Evolutionary conservation across 1,284 basidiomycete species (phyloP).

Genomic region (Ganoderma meredithae): DNA sequence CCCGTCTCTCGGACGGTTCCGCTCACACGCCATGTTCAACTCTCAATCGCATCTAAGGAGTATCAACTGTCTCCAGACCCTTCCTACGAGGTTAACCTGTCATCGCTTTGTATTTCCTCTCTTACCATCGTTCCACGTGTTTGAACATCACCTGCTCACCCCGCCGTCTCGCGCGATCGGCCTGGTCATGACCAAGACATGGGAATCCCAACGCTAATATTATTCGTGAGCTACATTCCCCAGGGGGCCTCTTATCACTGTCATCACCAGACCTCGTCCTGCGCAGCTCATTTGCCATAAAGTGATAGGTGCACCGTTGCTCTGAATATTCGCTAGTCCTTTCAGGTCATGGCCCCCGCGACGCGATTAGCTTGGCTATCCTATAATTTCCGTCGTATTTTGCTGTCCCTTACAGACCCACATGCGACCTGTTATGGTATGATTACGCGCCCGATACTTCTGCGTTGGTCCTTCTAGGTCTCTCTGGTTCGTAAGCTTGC

Average conservation of each 20-base stretch:
- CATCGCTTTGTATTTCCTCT: background rate
- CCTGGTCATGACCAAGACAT: constrained; percentile 9
- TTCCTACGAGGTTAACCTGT: constrained; percentile 5
- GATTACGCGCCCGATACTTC: background rate
- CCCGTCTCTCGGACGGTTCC: constrained; percentile 6
- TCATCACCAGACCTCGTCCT: constrained; percentile 19
- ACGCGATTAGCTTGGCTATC: background rate
- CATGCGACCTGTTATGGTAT: background rate
- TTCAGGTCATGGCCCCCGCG: constrained; percentile 3
- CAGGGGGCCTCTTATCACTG: constrained; percentile 16
- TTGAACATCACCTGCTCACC: background rate
- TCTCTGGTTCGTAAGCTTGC: background rate
- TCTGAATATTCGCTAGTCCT: constrained; percentile 18
- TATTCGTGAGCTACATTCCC: constrained; percentile 8
- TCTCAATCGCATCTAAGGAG: constrained; percentile 3
- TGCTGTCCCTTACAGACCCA: background rate
- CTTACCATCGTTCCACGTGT: background rate
- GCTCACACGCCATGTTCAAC: constrained; percentile 26
- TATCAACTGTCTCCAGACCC: constrained; percentile 4
- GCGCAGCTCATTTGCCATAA: constrained; percentile 18
- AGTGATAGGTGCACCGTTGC: constrained; percentile 20
- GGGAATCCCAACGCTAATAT: constrained; percentile 29
- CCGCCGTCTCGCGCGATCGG: background rate
- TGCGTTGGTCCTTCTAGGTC: background rate
- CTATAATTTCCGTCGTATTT: background rate